Base-by-base conservation (phyloP, 1,139 yeast species). In the Taphrina sp. region DNA sequence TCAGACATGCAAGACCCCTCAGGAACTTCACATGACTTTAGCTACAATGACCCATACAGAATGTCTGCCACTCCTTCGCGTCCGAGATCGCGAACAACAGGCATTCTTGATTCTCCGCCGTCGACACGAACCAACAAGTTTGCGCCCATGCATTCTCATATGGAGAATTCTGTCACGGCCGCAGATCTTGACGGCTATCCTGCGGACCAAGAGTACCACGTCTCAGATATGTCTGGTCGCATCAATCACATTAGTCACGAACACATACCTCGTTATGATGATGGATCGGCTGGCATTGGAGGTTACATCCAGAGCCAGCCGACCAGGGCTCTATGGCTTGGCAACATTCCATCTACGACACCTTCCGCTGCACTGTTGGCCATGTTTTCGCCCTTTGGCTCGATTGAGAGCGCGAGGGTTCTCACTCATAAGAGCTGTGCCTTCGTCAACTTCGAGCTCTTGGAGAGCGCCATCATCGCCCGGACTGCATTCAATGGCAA, bases 401-500 rank as follows among this genome's bases (percentile, higher is more conserved):
- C 72, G 8, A 74, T 82, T 17, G 68, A 73, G 54, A 74, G 81
- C 36, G 82, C 89, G 5, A 76, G 89, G 55, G 76, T 88, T 19
- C 67, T 79, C 53, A 70, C 73, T 29, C 76, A 76, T 52, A 72
- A 76, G 51, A 75, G 75, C 57, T 73, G 78, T 64, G 94, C 94
- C 0, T 75, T 88, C 61, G 83, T 86, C 29, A 94, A 85, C 68
- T 89, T 87, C 69, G 74, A 78, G 3, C 74, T 76, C 35, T 72
- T 85, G 12, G 95, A 87, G 46, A 74, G 81, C 37, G 95, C 97
- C 10, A 80, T 85, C 76, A 78, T 76, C 44, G 87, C 95, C 49
- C 83, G 83, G 65, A 84, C 85, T 3, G 80, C 76, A 49, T 78
- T 89, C 65, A 85, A 85, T 65, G 95, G 89, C 61, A 81, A 83